Conservation (phyloP, 495 filamentous ascomycete species). For the Aspergillus haitiensis region DNA sequence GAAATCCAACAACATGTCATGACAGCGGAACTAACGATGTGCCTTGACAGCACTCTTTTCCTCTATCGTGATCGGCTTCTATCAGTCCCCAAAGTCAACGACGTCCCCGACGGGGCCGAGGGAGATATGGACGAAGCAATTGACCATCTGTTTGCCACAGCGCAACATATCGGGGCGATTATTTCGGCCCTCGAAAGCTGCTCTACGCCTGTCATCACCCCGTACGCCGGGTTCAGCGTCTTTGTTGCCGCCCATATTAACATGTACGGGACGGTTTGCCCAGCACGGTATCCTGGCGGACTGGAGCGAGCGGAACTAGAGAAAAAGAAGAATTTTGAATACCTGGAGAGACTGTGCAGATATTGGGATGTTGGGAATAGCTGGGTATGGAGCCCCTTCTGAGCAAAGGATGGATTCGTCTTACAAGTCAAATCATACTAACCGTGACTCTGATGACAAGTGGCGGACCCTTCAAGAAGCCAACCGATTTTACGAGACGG, state of each 20-base stretch:
- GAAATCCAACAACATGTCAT: background rate
- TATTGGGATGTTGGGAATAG: slow-evolving; percentile 45
- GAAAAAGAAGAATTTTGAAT: slow-evolving; percentile 38
- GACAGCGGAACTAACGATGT: background rate
- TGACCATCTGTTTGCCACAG: slow-evolving; percentile 39
- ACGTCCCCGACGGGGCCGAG: slow-evolving; percentile 29
- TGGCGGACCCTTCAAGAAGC: slow-evolving; percentile 47
- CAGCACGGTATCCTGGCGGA: slow-evolving; percentile 41
- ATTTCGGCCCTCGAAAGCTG: slow-evolving; percentile 40
- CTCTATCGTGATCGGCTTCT: slow-evolving; percentile 45
- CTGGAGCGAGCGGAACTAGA: slow-evolving; percentile 39
- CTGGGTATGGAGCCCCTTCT: slow-evolving; percentile 33
- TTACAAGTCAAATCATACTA: background rate
- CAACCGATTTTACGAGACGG: slow-evolving; percentile 43
- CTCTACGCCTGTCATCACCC: slow-evolving; percentile 41
- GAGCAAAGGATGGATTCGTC: background rate
- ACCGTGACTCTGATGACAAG: slow-evolving; percentile 18
- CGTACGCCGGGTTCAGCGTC: slow-evolving; percentile 47
- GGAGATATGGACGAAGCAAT: slow-evolving; percentile 31
- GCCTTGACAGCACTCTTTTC: slow-evolving; percentile 36
- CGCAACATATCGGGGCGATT: slow-evolving; percentile 40
- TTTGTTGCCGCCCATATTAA: slow-evolving; percentile 49
- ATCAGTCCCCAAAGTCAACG: slow-evolving; percentile 33
- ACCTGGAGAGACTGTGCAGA: slow-evolving; percentile 40
- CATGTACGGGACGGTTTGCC: slow-evolving; percentile 47